Conservation (phyloP, 306 rosid genomes). For the Hippophae rhamnoides region DNA sequence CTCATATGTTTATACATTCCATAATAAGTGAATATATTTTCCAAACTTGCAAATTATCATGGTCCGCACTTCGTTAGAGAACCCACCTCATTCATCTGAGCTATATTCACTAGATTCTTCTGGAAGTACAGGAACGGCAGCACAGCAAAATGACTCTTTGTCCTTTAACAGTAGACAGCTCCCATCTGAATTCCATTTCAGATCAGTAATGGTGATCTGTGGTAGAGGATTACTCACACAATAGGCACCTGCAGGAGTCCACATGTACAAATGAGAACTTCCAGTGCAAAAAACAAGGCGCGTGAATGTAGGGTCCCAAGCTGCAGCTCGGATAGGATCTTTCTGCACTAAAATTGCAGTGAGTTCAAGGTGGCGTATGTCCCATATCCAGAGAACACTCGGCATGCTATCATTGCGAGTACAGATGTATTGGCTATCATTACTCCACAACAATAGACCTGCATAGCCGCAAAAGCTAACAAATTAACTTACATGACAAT, state of each 20-base stretch:
- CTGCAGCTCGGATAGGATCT: conserved; percentile 74
- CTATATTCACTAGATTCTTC: conserved; percentile 84
- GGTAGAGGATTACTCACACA: conserved; percentile 68
- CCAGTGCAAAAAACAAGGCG: conserved; percentile 81
- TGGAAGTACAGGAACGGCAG: conserved; percentile 50
- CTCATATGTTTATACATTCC: neutral
- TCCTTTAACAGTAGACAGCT: conserved; percentile 90
- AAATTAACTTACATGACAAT: conserved; percentile 2
- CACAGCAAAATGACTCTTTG: conserved; percentile 87
- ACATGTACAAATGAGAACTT: conserved; percentile 80
- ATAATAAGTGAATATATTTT: neutral
- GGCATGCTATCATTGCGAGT: conserved; percentile 95
- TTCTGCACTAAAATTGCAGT: conserved; percentile 83
- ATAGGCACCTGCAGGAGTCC: conserved; percentile 90
- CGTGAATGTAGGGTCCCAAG: conserved; percentile 81
- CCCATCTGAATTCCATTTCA: conserved; percentile 93
- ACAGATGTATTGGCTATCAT: conserved; percentile 80
- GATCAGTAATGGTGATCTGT: conserved; percentile 53
- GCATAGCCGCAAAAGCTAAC: conserved; percentile 8
- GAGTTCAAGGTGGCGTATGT: conserved; percentile 75
- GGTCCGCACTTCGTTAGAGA: neutral
- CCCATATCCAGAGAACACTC: conserved; percentile 87
- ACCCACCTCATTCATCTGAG: conserved; percentile 51
- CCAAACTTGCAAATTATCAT: neutral
- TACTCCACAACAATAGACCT: conserved; percentile 92